Base-by-base conservation (phyloP, 2,329 filamentous ascomycete genomes). In the Fusarium praegraminearum region DNA sequence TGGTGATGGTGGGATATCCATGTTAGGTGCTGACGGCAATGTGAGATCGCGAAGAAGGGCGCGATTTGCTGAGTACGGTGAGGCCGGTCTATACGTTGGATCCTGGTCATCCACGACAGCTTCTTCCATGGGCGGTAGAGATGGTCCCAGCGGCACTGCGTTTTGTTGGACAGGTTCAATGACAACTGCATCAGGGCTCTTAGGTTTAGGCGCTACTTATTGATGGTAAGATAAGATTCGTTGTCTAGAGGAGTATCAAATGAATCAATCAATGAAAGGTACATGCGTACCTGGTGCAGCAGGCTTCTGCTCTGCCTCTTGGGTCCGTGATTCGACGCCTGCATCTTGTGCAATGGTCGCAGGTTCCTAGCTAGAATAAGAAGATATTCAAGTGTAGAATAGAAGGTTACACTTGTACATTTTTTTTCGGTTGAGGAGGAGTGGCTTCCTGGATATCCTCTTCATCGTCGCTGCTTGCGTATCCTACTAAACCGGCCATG, bases 1-100 rank as follows among this genome's bases (percentile, higher is more conserved):
- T 2, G 92, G 92, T 6, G 92, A 93, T 12, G 87, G 84, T 0
- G 92, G 92, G 65, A 96, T 93, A 71, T 89, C 84, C 74, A 93
- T 88, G 79, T 93, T 90, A 2, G 92, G 89, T 6, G 90, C 80
- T 4, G 88, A 84, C 4, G 93, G 93, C 44, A 95, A 85, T 26
- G 93, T 96, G 43, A 95, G 86, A 73, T 91, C 87, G 71, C 90
- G 90, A 18, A 93, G 81, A 24, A 89, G 80, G 30, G 88, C 83
- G 69, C 91, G 89, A 64, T 84, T 86, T 47, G 86, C 81, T 2
- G 90, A 87, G 80, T 93, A 93, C 2, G 91, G 91, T 2, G 91
- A 94, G 5, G 83, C 79, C 2, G 82, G 82, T 41, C 76, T 72
- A 15, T 75, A 72, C 11, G 69, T 30, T 8, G 59, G 59, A 26